Evolutionary conservation across 73 alveolate genomes (phyloP), one percentile per base, ranked within the genome.

Genomic region (Blepharisma japonicum): DNA sequence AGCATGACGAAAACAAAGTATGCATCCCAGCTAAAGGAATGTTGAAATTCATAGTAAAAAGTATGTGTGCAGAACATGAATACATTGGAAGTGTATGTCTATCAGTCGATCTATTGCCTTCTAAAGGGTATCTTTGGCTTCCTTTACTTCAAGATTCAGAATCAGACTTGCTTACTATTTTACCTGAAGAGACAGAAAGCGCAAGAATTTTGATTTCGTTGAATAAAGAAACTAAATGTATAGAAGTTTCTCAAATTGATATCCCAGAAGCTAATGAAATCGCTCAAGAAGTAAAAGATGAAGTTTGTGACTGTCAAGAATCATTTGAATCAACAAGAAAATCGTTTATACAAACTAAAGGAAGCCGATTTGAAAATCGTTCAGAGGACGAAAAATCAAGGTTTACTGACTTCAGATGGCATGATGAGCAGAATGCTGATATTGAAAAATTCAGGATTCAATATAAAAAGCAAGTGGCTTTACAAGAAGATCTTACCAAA

Each of bases 111-210:
- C n/a, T 53, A 0, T 4, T 53, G 4, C 67, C 67, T 53, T 14
- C 67, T 4, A 20, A 53, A 53, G 67, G 67, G n/a, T 53, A 14
- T 20, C 67, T 14, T 14, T 53, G 67, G 67, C 67, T 53, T 53
- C 67, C 67, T 14, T 2, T 53, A 0, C 23, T 53, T 20, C 42
- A 32, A 32, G 23, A 53, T 20, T 14, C 67, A 11, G 23, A 11
- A 11, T 14, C n/a, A 53, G 67, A 53, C 67, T 20, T 14, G 23
- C n/a, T 53, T 53, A 14, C 23, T 20, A 53, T 53, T 14, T 14
- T 53, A 20, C 67, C 67, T 20, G 67, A 53, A 53, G 67, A 53
- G 4, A 20, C 23, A 14, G 67, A 53, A 11, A 53, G 23, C n/a
- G 67, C 27, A 14, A 53, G 23, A 53, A 53, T 53, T 53, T 20